Percentiles rank a stretch among this genome's conserved stretches.
phyloP scores from a whole-genome alignment of 225 moss, liverwort and hornwort genomes.

The Sphagnum tenellum region DNA sequence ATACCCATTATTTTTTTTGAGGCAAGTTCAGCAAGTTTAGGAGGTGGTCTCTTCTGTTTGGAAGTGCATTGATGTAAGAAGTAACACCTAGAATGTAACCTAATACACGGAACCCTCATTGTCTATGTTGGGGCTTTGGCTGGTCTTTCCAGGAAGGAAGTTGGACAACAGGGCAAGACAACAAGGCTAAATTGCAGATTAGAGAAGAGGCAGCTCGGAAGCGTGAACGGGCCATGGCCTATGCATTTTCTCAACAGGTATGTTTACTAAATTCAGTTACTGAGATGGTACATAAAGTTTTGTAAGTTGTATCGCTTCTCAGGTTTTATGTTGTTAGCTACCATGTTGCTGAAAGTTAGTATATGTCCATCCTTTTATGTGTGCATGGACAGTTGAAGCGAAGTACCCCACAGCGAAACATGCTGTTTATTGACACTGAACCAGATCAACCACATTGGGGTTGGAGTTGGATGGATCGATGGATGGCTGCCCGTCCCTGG shows the following conservation, averaged over 20 bases:
- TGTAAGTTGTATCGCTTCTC: too few relatives aligned
- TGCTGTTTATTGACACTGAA: constrained; percentile 77
- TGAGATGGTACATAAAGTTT: too few relatives aligned
- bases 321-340: too few relatives aligned
- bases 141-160: constrained; percentile 29
- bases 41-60: too few relatives aligned
- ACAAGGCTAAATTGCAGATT: constrained; percentile 71
- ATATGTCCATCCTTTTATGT: too few relatives aligned
- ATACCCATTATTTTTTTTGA: too few relatives aligned
- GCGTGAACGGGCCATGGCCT: constrained; percentile 91
- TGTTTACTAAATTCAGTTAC: neutral
- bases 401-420: constrained; percentile 66
- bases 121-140: constrained; percentile 7
- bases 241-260: constrained; percentile 94
- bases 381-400: constrained; percentile 47
- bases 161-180: constrained; percentile 83
- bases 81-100: too few relatives aligned
- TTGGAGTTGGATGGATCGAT: constrained; percentile 97
- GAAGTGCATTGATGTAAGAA: too few relatives aligned
- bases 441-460: constrained; percentile 98
- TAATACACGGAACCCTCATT: neutral
- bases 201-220: constrained; percentile 81
- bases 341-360: too few relatives aligned
- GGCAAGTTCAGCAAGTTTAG: too few relatives aligned
- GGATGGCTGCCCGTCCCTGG: constrained; percentile 98